phyloP scores from a whole-genome alignment of 2,329 filamentous ascomycete genomes.

The Cadophora malorum region DNA sequence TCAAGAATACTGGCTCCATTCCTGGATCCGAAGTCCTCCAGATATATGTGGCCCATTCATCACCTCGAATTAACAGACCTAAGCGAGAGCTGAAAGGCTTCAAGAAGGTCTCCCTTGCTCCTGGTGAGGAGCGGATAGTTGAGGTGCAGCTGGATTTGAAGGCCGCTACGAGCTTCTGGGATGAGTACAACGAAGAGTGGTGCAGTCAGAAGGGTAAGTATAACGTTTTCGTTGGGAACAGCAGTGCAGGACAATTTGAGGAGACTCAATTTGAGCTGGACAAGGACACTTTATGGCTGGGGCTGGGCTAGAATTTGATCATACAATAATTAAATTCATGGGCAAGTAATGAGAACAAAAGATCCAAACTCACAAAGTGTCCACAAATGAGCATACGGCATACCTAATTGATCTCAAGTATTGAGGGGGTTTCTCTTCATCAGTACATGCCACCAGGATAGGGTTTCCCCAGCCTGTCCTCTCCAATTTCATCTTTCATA shows the following conservation, averaged over 20 bases:
- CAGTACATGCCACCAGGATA: conserved; percentile 41
- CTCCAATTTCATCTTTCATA: conserved; percentile 25
- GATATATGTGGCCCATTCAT: conserved; percentile 7
- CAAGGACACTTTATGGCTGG: neutral
- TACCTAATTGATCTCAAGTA: too few relatives aligned
- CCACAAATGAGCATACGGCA: too few relatives aligned
- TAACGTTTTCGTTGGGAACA: conserved; percentile 4
- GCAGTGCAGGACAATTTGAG: neutral
- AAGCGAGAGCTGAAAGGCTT: conserved; percentile 15
- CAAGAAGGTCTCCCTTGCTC: neutral
- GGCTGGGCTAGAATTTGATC: neutral
- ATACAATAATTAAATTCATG: too few relatives aligned
- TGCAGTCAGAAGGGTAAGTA: conserved; percentile 5
- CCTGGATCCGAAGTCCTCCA: conserved; percentile 6
- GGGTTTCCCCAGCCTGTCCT: conserved; percentile 33
- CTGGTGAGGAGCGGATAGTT: neutral
- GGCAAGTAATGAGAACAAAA: too few relatives aligned
- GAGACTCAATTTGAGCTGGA: conserved; percentile 5
- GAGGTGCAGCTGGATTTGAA: conserved; percentile 8
- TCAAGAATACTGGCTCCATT: conserved; percentile 5
- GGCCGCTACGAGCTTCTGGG: conserved; percentile 2
- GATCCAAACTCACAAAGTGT: too few relatives aligned
- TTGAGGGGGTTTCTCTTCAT: neutral
- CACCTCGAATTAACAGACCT: neutral
- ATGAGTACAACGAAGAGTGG: conserved; percentile 13